Conservation (phyloP, 2,329 filamentous ascomycete species). For the Claviceps spartinae region DNA sequence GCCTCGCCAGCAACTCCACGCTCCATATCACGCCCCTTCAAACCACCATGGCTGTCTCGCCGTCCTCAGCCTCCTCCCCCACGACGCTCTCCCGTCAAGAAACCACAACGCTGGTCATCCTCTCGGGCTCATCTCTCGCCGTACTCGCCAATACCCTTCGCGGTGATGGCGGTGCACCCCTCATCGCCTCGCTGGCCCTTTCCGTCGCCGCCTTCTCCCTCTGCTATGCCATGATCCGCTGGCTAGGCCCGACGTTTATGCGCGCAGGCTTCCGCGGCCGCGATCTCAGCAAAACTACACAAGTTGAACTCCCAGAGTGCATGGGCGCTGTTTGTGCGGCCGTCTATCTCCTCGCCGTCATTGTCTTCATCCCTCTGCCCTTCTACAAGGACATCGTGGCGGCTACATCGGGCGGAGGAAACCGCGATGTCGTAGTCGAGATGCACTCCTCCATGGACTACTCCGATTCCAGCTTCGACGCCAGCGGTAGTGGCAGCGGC, state of each 20-base stretch:
- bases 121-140: constrained; percentile 56
- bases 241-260: constrained; percentile 85
- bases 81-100: constrained; percentile 36
- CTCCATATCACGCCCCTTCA: background rate
- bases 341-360: constrained; percentile 79
- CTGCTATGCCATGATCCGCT: constrained; percentile 76
- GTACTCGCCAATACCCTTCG: constrained; percentile 71
- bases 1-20: background rate
- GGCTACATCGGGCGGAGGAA: constrained; percentile 85
- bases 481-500: constrained; percentile 21
- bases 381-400: constrained; percentile 98
- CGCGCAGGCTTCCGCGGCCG: constrained; percentile 77
- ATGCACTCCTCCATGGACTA: constrained; percentile 29
- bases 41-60: constrained; percentile 1
- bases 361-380: constrained; percentile 88
- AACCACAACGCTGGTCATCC: constrained; percentile 40
- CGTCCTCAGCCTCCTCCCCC: constrained; percentile 12
- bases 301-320: constrained; percentile 76
- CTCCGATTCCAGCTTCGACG: background rate
- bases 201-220: constrained; percentile 72
- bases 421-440: constrained; percentile 71
- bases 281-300: constrained; percentile 62
- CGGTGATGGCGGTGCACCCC: constrained; percentile 65
- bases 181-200: constrained; percentile 78
- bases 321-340: constrained; percentile 92